Base-by-base conservation (phyloP, 768 basidiomycete genomes). In the Lentinula edodes region DNA sequence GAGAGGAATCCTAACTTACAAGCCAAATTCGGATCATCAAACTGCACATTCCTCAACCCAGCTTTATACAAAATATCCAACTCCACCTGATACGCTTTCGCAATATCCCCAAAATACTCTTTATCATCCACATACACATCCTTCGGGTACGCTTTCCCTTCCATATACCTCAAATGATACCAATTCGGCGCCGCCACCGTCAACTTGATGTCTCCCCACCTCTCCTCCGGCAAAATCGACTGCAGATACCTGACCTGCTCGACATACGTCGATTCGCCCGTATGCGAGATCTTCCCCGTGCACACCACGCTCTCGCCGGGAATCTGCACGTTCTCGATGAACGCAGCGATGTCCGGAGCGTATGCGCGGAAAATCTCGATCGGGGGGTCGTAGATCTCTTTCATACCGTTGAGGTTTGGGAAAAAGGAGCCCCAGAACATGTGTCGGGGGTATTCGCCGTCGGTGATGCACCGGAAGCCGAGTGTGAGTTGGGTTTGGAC, bases 101-200 rank as follows among this genome's bases (percentile, higher is more conserved):
- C 80, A 57, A 82, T 74, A 67, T 83, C 82, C 23, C 73, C 75
- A 61, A 82, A 82, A 70, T 80, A 83, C 35, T 74, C 81, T 38
- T 75, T 76, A 64, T 78, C 78, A 61, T 69, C 73, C 42, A 66
- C 67, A 68, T 80, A 80, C 13, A 78, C 73, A n/a, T 69, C 66
- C 64, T 74, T 73, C 2, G 65, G 69, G 52, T 73, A 75, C 20
- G 73, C 71, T 41, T 46, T n/a, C 45, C 70, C 71, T 28, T 56
- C 55, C 61, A 78, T 77, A 58, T 76, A 75, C 35, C 75, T 72
- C 0, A 78, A 69, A 60, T 77, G 76, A 66, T 75, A 78, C 75
- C 78, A 78, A 62, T 79, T 77, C 15, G 81, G 81, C 2, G 79
- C 76, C 45, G 74, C 76, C 60, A 80, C 60, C 1, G 81, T 82